Percentiles rank a stretch among this genome's conserved stretches.
phyloP scores from a whole-genome alignment of 164 flowering plant species.

The Macadamia integrifolia region DNA sequence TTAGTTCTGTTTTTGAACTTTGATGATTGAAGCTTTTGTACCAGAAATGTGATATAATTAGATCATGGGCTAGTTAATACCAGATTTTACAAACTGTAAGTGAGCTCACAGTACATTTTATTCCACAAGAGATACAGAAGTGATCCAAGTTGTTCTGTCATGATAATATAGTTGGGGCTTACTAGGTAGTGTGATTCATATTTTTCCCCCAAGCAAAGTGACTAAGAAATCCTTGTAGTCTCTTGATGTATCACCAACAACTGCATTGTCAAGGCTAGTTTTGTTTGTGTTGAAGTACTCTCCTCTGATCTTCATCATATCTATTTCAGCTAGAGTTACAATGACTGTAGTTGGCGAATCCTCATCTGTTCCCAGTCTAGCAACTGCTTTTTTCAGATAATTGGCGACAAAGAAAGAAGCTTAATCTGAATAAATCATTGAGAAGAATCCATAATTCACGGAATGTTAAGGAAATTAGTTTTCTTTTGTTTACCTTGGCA shows the following conservation, averaged over 20 bases:
- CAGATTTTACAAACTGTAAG: neutral
- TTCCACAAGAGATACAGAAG: neutral
- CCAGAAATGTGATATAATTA: too few species aligned
- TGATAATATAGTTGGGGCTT: too few species aligned
- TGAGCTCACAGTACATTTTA: neutral
- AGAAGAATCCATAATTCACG: too few species aligned
- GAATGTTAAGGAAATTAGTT: neutral
- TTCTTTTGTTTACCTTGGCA: slow-evolving; percentile 52
- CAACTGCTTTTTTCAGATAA: slow-evolving; percentile 46
- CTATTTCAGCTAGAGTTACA: too few species aligned
- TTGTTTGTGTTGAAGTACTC: slow-evolving; percentile 42
- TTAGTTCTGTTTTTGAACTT: too few species aligned
- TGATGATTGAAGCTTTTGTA: too few species aligned
- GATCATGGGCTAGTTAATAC: neutral
- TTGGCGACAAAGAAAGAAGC: slow-evolving; percentile 16
- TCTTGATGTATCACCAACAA: slow-evolving; percentile 72
- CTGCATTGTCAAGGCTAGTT: slow-evolving; percentile 45
- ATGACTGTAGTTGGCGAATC: too few species aligned
- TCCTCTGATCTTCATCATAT: slow-evolving; percentile 40
- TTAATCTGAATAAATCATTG: neutral
- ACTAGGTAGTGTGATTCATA: slow-evolving; percentile 12
- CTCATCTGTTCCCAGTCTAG: slow-evolving; percentile 64
- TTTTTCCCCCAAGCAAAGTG: slow-evolving; percentile 61
- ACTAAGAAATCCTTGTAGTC: slow-evolving; percentile 62
- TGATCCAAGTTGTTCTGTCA: neutral